Conservation (phyloP, 2,329 filamentous ascomycete species). For the Nothomitra cinnamomea region DNA sequence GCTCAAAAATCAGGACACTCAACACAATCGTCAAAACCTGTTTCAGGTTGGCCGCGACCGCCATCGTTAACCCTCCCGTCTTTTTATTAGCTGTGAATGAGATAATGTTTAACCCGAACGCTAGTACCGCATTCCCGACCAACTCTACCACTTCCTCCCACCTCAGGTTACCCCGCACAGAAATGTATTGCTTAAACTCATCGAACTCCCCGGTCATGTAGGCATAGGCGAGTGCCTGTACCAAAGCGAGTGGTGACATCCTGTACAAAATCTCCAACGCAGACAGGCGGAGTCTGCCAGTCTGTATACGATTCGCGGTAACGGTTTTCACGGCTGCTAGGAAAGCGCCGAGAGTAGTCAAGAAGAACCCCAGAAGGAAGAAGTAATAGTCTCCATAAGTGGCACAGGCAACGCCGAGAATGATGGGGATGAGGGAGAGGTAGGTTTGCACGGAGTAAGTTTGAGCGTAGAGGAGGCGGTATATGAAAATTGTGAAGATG, state of each 20-base stretch:
- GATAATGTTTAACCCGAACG: slow-evolving; percentile 38
- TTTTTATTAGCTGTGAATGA: slow-evolving; percentile 42
- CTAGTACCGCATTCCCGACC: slow-evolving; percentile 34
- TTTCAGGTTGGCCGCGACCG: slow-evolving; percentile 41
- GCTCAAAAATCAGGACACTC: slow-evolving; percentile 35
- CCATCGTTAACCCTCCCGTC: slow-evolving; percentile 41
- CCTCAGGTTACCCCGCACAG: neutral
- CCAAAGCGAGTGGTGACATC: slow-evolving; percentile 42
- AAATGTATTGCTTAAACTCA: slow-evolving; percentile 9
- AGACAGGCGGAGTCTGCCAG: slow-evolving; percentile 37
- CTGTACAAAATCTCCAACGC: slow-evolving; percentile 43
- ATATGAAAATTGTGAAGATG: slow-evolving; percentile 44
- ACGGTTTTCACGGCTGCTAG: slow-evolving; percentile 43
- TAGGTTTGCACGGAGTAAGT: slow-evolving; percentile 40
- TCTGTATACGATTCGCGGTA: slow-evolving; percentile 47
- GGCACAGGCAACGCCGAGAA: slow-evolving; percentile 40
- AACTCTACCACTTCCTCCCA: slow-evolving; percentile 15
- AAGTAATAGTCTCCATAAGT: slow-evolving; percentile 47
- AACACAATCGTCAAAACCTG: slow-evolving; percentile 38
- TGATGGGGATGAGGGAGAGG: slow-evolving; percentile 41
- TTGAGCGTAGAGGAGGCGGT: slow-evolving; percentile 36
- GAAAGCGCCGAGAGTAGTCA: slow-evolving; percentile 37
- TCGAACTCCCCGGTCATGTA: slow-evolving; percentile 34
- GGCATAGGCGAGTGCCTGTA: slow-evolving; percentile 37
- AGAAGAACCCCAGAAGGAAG: slow-evolving; percentile 37